A percentile compares a stretch with the other conserved stretches of the same genome.
Evolutionary conservation across 2,329 filamentous ascomycete genomes (phyloP).

Genomic region (Ophiosphaerella herpotricha): DNA sequence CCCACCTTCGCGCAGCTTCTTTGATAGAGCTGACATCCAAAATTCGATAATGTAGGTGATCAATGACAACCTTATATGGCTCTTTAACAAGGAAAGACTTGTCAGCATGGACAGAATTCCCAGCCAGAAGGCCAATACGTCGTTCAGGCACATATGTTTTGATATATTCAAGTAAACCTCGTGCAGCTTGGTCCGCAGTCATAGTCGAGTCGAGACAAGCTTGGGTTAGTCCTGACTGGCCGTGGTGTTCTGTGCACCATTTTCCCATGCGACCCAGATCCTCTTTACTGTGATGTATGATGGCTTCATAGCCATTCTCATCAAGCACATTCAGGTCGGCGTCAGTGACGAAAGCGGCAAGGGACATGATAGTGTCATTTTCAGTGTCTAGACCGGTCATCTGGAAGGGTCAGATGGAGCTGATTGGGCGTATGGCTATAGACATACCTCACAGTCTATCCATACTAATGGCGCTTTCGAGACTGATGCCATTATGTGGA

Average conservation of each 20-base stretch:
- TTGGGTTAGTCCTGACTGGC: slow-evolving; percentile 76
- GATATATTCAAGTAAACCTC: slow-evolving; percentile 77
- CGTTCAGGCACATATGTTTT: slow-evolving; percentile 69
- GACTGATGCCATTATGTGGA: slow-evolving; percentile 50
- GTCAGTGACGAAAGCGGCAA: slow-evolving; percentile 90
- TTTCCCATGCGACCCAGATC: slow-evolving; percentile 80
- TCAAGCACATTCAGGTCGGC: slow-evolving; percentile 77
- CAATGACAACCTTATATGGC: slow-evolving; percentile 74
- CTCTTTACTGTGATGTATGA: slow-evolving; percentile 73
- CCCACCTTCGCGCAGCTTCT: slow-evolving; percentile 86
- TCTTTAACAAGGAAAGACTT: slow-evolving; percentile 74
- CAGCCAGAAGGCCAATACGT: slow-evolving; percentile 75
- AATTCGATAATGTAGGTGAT: slow-evolving; percentile 86
- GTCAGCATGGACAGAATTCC: slow-evolving; percentile 93
- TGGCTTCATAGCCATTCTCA: slow-evolving; percentile 74
- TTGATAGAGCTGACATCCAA: slow-evolving; percentile 92
- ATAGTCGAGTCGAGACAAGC: slow-evolving; percentile 74
- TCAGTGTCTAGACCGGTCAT: slow-evolving; percentile 88
- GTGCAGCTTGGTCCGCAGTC: slow-evolving; percentile 73
- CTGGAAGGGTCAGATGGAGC: slow-evolving; percentile 52
- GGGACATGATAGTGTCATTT: slow-evolving; percentile 83
- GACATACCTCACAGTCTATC: slow-evolving; percentile 75
- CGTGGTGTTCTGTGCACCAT: slow-evolving; percentile 86
- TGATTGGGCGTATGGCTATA: neutral
- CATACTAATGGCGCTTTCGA: slow-evolving; percentile 75